Percentiles rank a stretch among this genome's conserved stretches.
These are phyloP conservation scores for Hypoxylon sp. DNA, from an alignment of 2,329 filamentous ascomycete species.

Conservation along the genomic window DNA sequence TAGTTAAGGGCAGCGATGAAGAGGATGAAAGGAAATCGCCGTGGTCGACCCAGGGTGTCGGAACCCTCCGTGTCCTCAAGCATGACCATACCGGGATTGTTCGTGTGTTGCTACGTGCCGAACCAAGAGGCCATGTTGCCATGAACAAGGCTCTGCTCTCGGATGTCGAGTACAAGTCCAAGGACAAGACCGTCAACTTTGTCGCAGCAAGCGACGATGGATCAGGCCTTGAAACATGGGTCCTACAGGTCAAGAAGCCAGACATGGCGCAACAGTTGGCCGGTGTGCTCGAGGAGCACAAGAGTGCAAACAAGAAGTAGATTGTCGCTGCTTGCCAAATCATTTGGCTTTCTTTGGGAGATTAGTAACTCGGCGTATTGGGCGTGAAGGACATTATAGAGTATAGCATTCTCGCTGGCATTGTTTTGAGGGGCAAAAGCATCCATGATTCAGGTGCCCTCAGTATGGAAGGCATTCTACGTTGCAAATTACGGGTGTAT, in stretches of 20 bases:
- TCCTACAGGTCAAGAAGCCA: slow-evolving; percentile 75
- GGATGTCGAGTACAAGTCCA: slow-evolving; percentile 71
- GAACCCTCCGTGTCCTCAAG: slow-evolving; percentile 78
- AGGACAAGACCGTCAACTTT: slow-evolving; percentile 72
- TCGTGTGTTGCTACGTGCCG: slow-evolving; percentile 79
- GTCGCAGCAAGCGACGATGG: slow-evolving; percentile 70
- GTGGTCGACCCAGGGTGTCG: slow-evolving; percentile 79
- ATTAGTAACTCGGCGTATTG: slow-evolving; percentile 23
- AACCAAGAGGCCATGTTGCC: slow-evolving; percentile 79
- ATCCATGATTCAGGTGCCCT: slow-evolving; percentile 8
- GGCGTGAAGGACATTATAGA: slow-evolving; percentile 33
- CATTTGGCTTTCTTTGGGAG: neutral
- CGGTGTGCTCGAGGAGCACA: slow-evolving; percentile 65
- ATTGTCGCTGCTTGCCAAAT: slow-evolving; percentile 4
- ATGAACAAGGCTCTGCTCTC: slow-evolving; percentile 77
- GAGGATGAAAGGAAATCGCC: slow-evolving; percentile 66
- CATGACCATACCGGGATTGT: slow-evolving; percentile 76
- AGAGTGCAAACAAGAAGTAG: slow-evolving; percentile 68
- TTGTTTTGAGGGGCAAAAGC: slow-evolving; percentile 18
- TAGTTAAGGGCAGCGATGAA: slow-evolving; percentile 59
- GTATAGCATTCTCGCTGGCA: slow-evolving; percentile 34
- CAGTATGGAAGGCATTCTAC: slow-evolving; percentile 20
- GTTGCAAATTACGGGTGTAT: neutral
- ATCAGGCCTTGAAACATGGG: slow-evolving; percentile 75
- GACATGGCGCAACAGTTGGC: slow-evolving; percentile 66